Evolutionary conservation across 305 asterid species (phyloP).

Genomic region (Ilex paraguariensis): DNA sequence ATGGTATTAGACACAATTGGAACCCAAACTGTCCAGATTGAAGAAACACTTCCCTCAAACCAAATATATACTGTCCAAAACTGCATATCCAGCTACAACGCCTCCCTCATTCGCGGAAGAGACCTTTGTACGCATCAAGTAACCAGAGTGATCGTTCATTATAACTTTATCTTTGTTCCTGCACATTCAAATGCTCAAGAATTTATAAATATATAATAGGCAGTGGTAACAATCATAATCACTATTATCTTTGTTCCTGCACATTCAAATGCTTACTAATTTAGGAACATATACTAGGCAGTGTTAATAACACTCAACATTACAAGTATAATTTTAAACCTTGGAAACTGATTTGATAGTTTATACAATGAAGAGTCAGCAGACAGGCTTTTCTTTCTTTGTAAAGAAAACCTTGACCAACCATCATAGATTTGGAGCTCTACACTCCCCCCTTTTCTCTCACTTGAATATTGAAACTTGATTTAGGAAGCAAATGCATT

Average conservation of each 20-base stretch:
- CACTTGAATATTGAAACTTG: too few relatives aligned
- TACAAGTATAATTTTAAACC: too few relatives aligned
- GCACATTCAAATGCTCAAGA: conserved; percentile 6
- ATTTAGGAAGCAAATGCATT: too few relatives aligned
- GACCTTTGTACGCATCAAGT: conserved; percentile 94
- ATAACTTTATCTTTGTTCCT: conserved; percentile 62
- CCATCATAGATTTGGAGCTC: too few relatives aligned
- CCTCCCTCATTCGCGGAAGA: conserved; percentile 94
- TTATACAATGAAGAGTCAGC: too few relatives aligned
- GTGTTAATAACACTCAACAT: too few relatives aligned
- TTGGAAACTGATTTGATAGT: too few relatives aligned
- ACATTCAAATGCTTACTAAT: not conserved
- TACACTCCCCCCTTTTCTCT: too few relatives aligned
- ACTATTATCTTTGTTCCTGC: conserved; percentile 60
- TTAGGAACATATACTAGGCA: too few relatives aligned
- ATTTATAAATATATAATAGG: not conserved
- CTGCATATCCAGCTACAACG: conserved; percentile 90
- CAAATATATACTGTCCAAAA: conserved; percentile 83
- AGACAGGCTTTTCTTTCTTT: too few relatives aligned
- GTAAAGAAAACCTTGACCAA: too few relatives aligned
- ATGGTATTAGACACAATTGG: not conserved
- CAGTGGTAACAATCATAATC: conserved; percentile 22
- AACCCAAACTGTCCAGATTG: not conserved
- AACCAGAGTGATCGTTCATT: conserved; percentile 57
- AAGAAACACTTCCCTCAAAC: conserved; percentile 31